Percentiles rank a stretch among this genome's conserved stretches.
Evolutionary conservation across 352 stramenopile species (phyloP).

Genomic region (Globisporangium canariense): DNA sequence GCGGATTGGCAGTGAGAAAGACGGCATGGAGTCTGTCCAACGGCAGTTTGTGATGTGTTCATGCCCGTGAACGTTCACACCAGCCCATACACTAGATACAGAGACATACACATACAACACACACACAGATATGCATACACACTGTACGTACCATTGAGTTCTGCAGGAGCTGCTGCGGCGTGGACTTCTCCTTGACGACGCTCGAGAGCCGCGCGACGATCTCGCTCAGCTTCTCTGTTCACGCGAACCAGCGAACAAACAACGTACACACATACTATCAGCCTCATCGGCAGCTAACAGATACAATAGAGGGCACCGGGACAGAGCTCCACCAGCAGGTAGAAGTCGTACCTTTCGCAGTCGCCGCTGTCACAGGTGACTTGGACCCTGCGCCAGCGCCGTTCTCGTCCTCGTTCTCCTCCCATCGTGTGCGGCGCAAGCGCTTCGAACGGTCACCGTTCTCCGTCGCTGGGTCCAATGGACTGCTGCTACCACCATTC

Average conservation of each 20-base stretch:
- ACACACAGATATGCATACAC: background rate
- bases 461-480: background rate
- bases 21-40: background rate
- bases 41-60: background rate
- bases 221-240: slow-evolving; percentile 32
- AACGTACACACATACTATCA: background rate
- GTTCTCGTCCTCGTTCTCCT: slow-evolving; percentile 9
- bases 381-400: background rate
- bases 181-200: slow-evolving; percentile 63
- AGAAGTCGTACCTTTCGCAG: slow-evolving; percentile 13
- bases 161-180: slow-evolving; percentile 31
- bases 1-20: slow-evolving; percentile 12
- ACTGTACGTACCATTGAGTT: slow-evolving; percentile 7
- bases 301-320: background rate
- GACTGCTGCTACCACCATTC: background rate
- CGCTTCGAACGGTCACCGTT: slow-evolving; percentile 9
- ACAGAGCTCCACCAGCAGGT: background rate
- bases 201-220: slow-evolving; percentile 62
- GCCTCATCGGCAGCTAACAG: background rate
- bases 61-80: background rate
- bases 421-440: slow-evolving; percentile 18
- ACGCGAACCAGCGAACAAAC: background rate
- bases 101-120: background rate
- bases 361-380: slow-evolving; percentile 1
- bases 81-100: background rate